Evolutionary conservation across 306 rosid species (phyloP).

Genomic region (Sechiopsis laciniata): DNA sequence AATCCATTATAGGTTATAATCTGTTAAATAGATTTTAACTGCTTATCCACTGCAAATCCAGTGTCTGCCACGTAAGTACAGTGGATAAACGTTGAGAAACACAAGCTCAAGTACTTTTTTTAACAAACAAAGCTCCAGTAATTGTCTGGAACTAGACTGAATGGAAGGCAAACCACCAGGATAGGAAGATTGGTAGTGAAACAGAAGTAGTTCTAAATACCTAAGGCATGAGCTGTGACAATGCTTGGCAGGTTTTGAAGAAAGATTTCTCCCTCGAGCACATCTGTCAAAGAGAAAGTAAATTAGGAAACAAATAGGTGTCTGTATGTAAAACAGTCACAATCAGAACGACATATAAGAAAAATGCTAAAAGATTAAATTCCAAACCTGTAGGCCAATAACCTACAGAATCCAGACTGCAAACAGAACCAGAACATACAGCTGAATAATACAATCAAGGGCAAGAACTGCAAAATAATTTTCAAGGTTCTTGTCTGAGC

Average conservation of each 20-base stretch:
- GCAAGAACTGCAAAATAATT: background rate
- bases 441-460: background rate
- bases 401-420: constrained; percentile 7
- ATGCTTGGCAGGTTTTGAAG: constrained; percentile 95
- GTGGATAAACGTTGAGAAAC: background rate
- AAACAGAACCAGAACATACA: background rate
- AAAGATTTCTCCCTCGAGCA: constrained; percentile 92
- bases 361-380: background rate
- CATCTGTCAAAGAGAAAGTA: constrained; percentile 42
- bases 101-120: background rate
- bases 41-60: background rate
- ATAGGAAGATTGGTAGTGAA: background rate
- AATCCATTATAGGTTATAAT: background rate
- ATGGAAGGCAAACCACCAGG: background rate
- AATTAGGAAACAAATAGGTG: background rate
- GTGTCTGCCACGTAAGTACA: background rate
- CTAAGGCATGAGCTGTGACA: constrained; percentile 85
- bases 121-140: background rate
- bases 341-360: background rate
- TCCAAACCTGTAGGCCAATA: background rate
- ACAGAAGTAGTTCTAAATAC: constrained; percentile 30
- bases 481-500: background rate
- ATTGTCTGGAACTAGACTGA: background rate
- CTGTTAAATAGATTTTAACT: background rate
- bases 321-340: background rate